These are phyloP conservation scores for Sporothrix protearum DNA, from an alignment of 2,329 filamentous ascomycete genomes.

Conservation along the genomic window DNA sequence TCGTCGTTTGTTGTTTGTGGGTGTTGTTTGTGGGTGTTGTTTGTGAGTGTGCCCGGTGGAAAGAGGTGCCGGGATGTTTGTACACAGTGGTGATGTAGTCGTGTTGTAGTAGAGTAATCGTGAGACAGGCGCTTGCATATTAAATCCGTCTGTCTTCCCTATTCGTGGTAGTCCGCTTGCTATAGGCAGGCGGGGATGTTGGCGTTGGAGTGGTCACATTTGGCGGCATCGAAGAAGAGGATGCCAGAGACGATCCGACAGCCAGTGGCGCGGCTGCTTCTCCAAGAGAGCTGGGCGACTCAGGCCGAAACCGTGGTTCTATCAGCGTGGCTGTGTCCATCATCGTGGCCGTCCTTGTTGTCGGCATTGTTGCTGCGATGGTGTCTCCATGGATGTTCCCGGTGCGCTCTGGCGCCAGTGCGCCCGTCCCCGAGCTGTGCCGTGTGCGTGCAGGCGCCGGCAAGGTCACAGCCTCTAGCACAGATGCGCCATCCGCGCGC, in stretches of 20 bases:
- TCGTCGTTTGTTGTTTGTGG: not conserved
- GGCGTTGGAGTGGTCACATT: not conserved
- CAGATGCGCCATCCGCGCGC: not conserved
- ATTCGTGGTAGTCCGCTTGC: not conserved
- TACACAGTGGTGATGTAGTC: not conserved
- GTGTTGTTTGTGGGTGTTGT: not conserved
- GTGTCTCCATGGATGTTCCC: constrained; percentile 11
- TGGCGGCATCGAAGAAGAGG: not conserved
- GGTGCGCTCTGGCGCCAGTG: not conserved
- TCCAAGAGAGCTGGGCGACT: not conserved
- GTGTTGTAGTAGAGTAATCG: no score
- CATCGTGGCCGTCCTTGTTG: not conserved
- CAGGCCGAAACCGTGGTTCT: not conserved
- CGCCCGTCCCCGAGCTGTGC: not conserved
- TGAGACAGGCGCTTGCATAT: not conserved
- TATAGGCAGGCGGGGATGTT: constrained; percentile 17
- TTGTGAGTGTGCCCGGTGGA: not conserved
- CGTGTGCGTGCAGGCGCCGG: constrained; percentile 8
- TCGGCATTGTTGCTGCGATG: not conserved
- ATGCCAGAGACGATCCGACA: not conserved
- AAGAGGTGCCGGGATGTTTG: not conserved
- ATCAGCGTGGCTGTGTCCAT: not conserved
- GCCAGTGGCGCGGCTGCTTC: not conserved
- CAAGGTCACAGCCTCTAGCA: not conserved
- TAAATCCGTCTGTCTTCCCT: not conserved